Evolutionary conservation across 2,329 filamentous ascomycete genomes (phyloP), one percentile per base, ranked within the genome.

Genomic region (Epichloe hybrida): DNA sequence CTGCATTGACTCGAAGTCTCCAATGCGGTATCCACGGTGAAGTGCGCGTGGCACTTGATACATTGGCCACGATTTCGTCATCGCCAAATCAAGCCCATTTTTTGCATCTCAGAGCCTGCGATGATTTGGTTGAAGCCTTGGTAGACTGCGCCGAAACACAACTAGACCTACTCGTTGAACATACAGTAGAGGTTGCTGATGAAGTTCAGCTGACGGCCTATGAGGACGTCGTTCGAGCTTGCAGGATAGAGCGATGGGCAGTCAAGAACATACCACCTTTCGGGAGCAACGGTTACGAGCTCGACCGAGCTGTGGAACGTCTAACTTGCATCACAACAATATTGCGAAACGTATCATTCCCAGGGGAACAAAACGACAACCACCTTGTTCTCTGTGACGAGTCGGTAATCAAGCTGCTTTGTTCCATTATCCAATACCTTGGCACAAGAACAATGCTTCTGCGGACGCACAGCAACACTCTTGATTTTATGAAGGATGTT

Each of bases 401-500:
- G 49, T 69, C 79, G 5, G 83, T 96, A 17, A 76, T 96, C 61
- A 88, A 86, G 58, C 88, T 96, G 60, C 71, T 96, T 8, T 88
- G 88, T 52, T 83, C 83, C 44, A 79, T 90, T 4, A 89, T 97
- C 55, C 78, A 89, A 53, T 87, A 93, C 57, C 75, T 97, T 13
- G 93, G 91, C 34, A 96, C 90, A 4, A 84, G 89, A 13, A 88
- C 88, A 58, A 87, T 91, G 76, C 76, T 97, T 34, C 71, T 97
- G 41, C 81, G 88, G 39, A 88, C 83, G 3, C 79, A 93, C 57
- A 75, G 79, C 61, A 95, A 96, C 66, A 93, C 86, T 0, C 72
- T 96, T 57, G 93, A 98, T 66, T 91, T 97, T 60, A 95, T 96
- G 87, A 98, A 98, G 69, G 93, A 98, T 65, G 74, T 89, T 34